These are phyloP conservation scores for Linaria vulgaris DNA, from an alignment of 257 asterid species.

Conservation along the genomic window DNA sequence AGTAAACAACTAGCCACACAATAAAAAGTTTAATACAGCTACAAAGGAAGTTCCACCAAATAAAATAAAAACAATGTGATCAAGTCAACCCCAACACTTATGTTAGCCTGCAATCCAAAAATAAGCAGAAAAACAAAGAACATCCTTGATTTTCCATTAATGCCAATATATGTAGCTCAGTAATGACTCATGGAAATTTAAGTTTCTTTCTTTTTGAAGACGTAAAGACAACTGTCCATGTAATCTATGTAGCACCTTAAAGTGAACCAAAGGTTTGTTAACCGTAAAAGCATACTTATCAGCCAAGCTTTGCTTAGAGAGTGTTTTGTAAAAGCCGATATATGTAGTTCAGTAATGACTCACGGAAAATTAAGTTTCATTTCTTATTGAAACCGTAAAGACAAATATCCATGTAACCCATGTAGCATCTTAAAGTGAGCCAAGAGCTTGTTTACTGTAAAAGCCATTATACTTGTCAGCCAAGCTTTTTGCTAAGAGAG, in stretches of 20 bases:
- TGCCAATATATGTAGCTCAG: constrained; percentile 13
- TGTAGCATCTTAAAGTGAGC: not conserved
- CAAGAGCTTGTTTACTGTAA: too few species aligned
- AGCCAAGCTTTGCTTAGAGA: too few species aligned
- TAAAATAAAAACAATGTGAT: constrained; percentile 11
- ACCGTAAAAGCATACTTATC: too few species aligned
- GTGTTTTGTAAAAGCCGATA: constrained; percentile 7
- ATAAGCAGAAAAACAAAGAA: constrained; percentile 4
- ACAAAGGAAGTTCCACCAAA: constrained; percentile 13
- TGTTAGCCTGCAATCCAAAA: constrained; percentile 1
- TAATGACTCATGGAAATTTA: constrained; percentile 11
- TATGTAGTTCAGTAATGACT: constrained; percentile 15
- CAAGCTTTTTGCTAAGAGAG: too few species aligned
- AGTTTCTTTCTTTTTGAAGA: not conserved
- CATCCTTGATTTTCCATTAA: not conserved
- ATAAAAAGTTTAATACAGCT: constrained; percentile 8
- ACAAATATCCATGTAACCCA: too few species aligned
- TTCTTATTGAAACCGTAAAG: constrained; percentile 7
- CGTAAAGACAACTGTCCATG: too few species aligned
- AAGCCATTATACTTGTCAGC: too few species aligned
- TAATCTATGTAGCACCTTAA: constrained; percentile 4
- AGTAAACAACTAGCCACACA: constrained; percentile 15
- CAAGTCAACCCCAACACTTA: constrained; percentile 10
- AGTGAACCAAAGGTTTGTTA: not conserved
- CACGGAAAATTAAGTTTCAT: too few species aligned